Evolutionary conservation across 2,329 filamentous ascomycete genomes (phyloP), one percentile per base, ranked within the genome.

Genomic region (Colletotrichum sp.): DNA sequence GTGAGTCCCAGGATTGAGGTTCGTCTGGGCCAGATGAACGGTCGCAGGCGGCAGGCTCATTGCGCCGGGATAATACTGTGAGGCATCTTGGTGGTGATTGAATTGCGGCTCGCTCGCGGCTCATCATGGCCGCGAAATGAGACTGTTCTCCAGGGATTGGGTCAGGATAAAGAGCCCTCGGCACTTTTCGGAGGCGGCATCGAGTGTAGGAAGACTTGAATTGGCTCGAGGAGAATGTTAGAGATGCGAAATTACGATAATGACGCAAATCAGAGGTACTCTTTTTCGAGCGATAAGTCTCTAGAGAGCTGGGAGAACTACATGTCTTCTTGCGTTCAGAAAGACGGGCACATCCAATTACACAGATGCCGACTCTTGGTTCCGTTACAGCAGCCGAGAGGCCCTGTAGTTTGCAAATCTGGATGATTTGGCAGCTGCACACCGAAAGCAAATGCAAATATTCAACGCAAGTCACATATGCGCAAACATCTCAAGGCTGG

Each of bases 1-100:
- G 32, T 32, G 59, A 71, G 61, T 76, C 57, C 73, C 63, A 59
- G 70, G 44, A 27, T 69, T 61, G 64, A 57, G 64, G 70, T 68
- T 72, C 73, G 27, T 44, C 63, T 68, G n/a, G 69, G 63, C 19
- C 44, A 68, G 69, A 68, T 72, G 29, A 62, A 52, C 62, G 68
- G 62, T 63, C 49, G 63, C 69, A 63, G 39, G 72, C 52, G 62
- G 29, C 36, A 62, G 36, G 69, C 13, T 67, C 36, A 63, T 63
- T 59, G 36, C 44, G 16, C 30, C 63, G 39, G 73, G 27, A 69
- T 68, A 22, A 30, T 59, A 73, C 63, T 8, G 34, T 71, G 27
- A 25, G 27, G 32, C 19, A 13, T 15, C 13, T 22, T 22, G 36
- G 30, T 25, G 52, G 22, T 30, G 34, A 22, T 25, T 13, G 11